These are phyloP conservation scores for Boletus insuetus DNA, from an alignment of 768 basidiomycete genomes.

Conservation along the genomic window DNA sequence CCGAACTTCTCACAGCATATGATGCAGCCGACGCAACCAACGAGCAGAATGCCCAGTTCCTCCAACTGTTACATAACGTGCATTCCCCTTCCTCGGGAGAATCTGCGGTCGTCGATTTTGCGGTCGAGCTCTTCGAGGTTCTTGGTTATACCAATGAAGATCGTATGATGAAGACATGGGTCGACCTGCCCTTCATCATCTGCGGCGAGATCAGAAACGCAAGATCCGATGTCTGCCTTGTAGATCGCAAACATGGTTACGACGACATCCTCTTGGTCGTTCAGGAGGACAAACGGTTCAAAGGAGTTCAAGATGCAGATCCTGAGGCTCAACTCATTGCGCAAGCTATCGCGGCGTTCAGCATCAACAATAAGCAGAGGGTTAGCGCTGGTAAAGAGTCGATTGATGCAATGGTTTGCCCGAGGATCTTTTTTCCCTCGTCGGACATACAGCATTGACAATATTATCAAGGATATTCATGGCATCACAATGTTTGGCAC, in stretches of 20 bases:
- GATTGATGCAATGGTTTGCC: not conserved
- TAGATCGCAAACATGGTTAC: not conserved
- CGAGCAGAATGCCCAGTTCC: not conserved
- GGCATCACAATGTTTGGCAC: not conserved
- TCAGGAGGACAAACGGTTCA: not conserved
- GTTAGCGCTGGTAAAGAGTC: not conserved
- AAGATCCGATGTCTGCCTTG: not conserved
- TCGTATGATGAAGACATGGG: not conserved
- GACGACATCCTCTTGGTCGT: not conserved
- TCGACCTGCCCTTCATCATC: not conserved
- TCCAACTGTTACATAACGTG: not conserved
- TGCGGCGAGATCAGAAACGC: not conserved
- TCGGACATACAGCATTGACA: not conserved
- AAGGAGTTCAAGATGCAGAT: not conserved
- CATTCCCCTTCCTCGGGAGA: not conserved
- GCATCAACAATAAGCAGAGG: not conserved
- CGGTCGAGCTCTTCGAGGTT: not conserved
- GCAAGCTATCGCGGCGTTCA: not conserved
- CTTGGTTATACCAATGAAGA: not conserved
- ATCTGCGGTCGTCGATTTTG: not conserved
- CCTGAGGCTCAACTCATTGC: not conserved
- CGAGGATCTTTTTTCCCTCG: not conserved
- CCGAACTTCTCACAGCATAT: not conserved
- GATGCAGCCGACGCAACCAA: not conserved
- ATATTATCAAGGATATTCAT: not conserved